Evolutionary conservation across 2,329 filamentous ascomycete genomes (phyloP).

Genomic region (Aspergillus costaricaensis): DNA sequence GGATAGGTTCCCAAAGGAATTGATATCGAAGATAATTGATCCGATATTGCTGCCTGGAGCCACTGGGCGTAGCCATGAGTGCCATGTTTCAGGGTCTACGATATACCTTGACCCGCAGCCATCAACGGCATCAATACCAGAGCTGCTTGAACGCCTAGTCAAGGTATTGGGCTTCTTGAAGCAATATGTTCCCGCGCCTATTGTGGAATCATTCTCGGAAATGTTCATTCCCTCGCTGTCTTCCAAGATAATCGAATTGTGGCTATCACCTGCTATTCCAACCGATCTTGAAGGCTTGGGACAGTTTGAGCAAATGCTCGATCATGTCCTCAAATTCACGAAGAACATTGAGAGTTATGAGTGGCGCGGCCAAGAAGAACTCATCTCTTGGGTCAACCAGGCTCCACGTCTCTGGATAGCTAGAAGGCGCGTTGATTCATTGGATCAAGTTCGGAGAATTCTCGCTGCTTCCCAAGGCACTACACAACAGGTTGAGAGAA

Average conservation of each 20-base stretch:
- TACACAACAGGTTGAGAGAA: conserved; percentile 72
- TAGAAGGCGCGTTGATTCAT: conserved; percentile 75
- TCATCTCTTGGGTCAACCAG: conserved; percentile 78
- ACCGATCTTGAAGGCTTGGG: conserved; percentile 70
- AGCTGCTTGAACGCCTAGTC: conserved; percentile 48
- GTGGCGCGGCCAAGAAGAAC: conserved; percentile 62
- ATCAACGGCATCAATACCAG: conserved; percentile 30
- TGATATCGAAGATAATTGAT: conserved; percentile 35
- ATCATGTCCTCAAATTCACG: conserved; percentile 65
- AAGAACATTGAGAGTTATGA: conserved; percentile 61
- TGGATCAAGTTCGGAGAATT: conserved; percentile 71
- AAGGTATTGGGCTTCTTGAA: conserved; percentile 54
- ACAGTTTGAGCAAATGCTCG: conserved; percentile 70
- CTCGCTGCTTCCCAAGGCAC: conserved; percentile 68
- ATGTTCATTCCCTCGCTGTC: conserved; percentile 71
- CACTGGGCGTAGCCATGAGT: conserved; percentile 27
- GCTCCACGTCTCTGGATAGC: conserved; percentile 82
- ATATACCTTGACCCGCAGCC: conserved; percentile 29
- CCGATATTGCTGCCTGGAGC: conserved; percentile 33
- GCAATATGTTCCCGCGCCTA: conserved; percentile 50
- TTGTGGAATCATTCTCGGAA: conserved; percentile 61
- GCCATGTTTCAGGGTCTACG: conserved; percentile 31
- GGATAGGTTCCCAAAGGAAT: conserved; percentile 36
- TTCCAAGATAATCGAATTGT: conserved; percentile 67
- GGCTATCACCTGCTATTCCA: conserved; percentile 77